Conservation (phyloP, 2,329 filamentous ascomycete species). For the Rhynchosporium agropyri region DNA sequence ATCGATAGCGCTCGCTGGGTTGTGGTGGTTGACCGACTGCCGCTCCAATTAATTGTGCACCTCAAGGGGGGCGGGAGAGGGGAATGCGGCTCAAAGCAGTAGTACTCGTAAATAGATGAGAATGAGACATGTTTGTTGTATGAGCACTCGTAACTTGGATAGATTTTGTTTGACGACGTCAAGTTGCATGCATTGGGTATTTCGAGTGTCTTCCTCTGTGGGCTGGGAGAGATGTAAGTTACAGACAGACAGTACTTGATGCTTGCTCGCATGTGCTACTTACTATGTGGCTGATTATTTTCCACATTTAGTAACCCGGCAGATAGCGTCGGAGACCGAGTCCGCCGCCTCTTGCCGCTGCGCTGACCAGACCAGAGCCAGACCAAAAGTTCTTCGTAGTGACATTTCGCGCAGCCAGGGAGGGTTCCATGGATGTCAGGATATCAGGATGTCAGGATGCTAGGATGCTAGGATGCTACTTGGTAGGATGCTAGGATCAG, state of each 20-base stretch:
- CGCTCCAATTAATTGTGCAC: slow-evolving; percentile 8
- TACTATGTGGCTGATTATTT: not conserved
- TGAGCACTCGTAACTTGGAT: too few species aligned
- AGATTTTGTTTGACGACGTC: too few species aligned
- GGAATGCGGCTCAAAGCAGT: slow-evolving; percentile 11
- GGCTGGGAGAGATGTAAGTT: too few species aligned
- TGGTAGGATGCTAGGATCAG: not conserved
- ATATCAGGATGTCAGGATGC: too few species aligned
- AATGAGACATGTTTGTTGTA: not conserved
- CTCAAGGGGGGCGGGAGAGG: too few species aligned
- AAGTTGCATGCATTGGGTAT: too few species aligned
- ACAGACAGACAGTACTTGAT: too few species aligned
- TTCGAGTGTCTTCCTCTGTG: too few species aligned
- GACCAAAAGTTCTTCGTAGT: not conserved
- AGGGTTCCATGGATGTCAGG: too few species aligned
- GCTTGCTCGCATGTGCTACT: too few species aligned
- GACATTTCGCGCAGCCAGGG: not conserved
- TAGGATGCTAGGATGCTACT: not conserved
- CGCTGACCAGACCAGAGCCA: not conserved
- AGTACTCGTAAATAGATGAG: too few species aligned
- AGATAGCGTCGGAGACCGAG: slow-evolving; percentile 2
- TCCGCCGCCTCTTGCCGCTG: not conserved
- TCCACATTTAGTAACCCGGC: not conserved
- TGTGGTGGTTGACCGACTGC: slow-evolving; percentile 1
- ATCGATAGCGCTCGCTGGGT: slow-evolving; percentile 5